These are phyloP conservation scores for Pneumocystis murina DNA, from an alignment of 1,139 yeast genomes.

Conservation along the genomic window DNA sequence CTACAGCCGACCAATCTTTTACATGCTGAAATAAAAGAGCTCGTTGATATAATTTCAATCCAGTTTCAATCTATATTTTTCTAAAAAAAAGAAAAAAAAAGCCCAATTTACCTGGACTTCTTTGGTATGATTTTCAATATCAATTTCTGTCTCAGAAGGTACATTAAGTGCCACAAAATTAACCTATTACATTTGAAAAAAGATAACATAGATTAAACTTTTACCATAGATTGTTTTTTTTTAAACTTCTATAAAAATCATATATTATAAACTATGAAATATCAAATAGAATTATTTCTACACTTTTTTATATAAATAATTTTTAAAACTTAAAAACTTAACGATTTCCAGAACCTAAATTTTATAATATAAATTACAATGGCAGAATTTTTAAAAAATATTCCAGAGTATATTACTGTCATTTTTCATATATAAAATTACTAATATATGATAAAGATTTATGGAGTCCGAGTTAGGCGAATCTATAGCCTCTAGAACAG, in stretches of 20 bases:
- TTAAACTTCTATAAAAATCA: not conserved
- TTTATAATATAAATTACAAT: not conserved
- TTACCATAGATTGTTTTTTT: not conserved
- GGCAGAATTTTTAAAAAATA: not conserved
- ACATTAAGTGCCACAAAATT: slow-evolving; percentile 68
- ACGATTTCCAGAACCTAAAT: not conserved
- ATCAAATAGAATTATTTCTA: not conserved
- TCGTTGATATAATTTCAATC: slow-evolving; percentile 55
- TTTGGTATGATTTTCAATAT: slow-evolving; percentile 73
- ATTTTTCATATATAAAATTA: not conserved
- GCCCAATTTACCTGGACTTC: slow-evolving; percentile 39
- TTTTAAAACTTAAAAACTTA: not conserved
- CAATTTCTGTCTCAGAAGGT: slow-evolving; percentile 55
- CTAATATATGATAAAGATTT: slow-evolving; percentile 3
- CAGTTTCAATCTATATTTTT: slow-evolving; percentile 55
- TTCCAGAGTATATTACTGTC: not conserved
- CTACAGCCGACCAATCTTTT: slow-evolving; percentile 36
- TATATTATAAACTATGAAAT: not conserved
- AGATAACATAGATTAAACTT: not conserved
- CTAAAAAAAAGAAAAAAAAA: not conserved
- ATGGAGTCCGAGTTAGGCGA: slow-evolving; percentile 35
- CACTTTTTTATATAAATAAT: not conserved
- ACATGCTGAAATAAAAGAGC: slow-evolving; percentile 52
- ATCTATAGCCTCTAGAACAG: slow-evolving; percentile 36
- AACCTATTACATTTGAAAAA: slow-evolving; percentile 28